Base-by-base conservation (phyloP, 192 early-diverging fungal species). In the Rhizoclosmatium sp. region DNA sequence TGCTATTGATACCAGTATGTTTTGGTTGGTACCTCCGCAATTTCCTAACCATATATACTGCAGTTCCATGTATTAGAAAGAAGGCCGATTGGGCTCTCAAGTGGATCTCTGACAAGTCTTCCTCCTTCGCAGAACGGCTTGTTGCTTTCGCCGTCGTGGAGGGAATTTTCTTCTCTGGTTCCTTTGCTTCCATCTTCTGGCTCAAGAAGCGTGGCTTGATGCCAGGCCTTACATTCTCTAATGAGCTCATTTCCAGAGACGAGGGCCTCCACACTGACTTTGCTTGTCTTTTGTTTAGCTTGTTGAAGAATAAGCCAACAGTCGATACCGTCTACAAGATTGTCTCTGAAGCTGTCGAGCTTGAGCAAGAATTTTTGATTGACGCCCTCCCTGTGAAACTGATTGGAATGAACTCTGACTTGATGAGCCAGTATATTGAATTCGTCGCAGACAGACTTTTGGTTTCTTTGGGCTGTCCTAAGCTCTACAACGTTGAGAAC, bases 151-250 rank as follows among this genome's bases (percentile, higher is more conserved):
- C 96, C 59, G 96, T 94, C 23, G 96, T 99, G 16, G 97, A 99
- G 82, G 97, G 97, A 62, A 97, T 99, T 83, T 99, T 99, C 90
- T 99, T 98, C 87, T 96, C 94, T 75, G 97, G 96, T 12, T 92
- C 97, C 19, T 99, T 99, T 84, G 96, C 97, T 2, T 91, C 97
- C 40, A 99, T 99, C 89, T 99, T 99, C 81, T 99, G 96, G 96
- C 93, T 99, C 82, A 99, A 98, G 93, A 99, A 99, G 90, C 94
- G 96, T 79, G 97, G 96, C 21, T 84, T 98, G 73, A 97, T 98
- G 96, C 95, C 96, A 47, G 97, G 97, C 31, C 89, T 99, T 77
- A 96, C 97, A 54, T 98, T 99, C 89, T 94, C 93, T 75, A 99
- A 99, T 87, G 96, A 99, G 85, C 89, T 99, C 39, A 98, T 99